Evolutionary conservation across 2,329 filamentous ascomycete genomes (phyloP), one percentile per base, ranked within the genome.

Genomic region (Fonsecaea pedrosoi): DNA sequence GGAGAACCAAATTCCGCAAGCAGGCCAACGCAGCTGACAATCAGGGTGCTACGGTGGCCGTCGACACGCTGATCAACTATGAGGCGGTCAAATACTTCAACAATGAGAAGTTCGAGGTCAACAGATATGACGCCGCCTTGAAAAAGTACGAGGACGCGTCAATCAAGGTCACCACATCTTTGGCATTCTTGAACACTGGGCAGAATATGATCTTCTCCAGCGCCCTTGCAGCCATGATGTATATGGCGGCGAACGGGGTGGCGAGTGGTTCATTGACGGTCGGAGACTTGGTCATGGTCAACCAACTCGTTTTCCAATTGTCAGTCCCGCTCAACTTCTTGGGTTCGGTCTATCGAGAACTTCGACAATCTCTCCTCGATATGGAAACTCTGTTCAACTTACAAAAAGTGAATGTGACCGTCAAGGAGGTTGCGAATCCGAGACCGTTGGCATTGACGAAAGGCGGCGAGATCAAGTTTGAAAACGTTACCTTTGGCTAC

Each of bases 11-110:
- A 78, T 99, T 99, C 78, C 87, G 96, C 55, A 91, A 94, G 74
- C 92, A 96, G 78, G 93, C 95, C 45, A 99, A 99, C 77, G 92
- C 93, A 5, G 96, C 95, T 0, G 96, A 99, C 74, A 99, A 98
- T 79, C 92, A 89, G 76, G 95, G 92, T 0, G 96, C 94, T 0
- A 98, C 94, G 0, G 92, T 98, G 7, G 94, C 94, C 0, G 94
- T 98, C 1, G 95, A 99, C 80, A 97, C 94, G 0, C 82, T 99
- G 59, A 97, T 99, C 83, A 99, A 99, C 81, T 99, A 97, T 75
- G 95, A 99, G 79, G 94, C 96, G 13, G 95, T 99, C 76, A 99
- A 99, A 80, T 97, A 98, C 82, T 99, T 98, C 82, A 99, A 99
- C 82, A 99, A 99, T 75, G 96, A 99, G 76, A 92, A 91, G 71